phyloP scores from a whole-genome alignment of 2,329 filamentous ascomycete species.

The Fonsecaea pedrosoi region DNA sequence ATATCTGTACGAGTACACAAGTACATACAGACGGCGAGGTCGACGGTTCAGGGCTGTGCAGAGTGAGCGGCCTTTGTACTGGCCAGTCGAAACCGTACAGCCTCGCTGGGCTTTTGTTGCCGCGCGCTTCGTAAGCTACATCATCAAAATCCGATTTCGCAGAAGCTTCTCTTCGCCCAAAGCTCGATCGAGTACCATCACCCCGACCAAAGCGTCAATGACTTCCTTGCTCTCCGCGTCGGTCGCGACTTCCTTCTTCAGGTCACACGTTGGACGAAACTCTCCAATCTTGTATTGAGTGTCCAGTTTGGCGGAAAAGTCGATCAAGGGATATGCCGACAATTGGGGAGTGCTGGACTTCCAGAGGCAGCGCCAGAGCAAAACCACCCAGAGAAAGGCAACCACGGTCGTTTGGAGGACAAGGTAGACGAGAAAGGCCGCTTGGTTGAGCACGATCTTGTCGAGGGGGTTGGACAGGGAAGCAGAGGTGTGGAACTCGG shows the following conservation, averaged over 20 bases:
- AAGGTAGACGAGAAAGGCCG: constrained; percentile 3
- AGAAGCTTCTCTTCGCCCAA: too few species aligned
- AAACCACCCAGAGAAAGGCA: neutral
- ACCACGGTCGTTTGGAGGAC: neutral
- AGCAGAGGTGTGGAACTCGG: constrained; percentile 7
- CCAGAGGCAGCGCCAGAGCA: constrained; percentile 2
- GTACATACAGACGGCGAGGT: constrained; percentile 3
- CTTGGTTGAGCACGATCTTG: neutral
- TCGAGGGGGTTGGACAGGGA: neutral
- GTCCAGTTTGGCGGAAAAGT: constrained; percentile 10
- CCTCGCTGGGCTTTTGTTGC: neutral
- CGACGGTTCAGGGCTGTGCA: constrained; percentile 4
- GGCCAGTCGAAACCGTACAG: neutral
- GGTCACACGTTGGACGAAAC: too few species aligned
- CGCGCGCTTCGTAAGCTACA: too few species aligned
- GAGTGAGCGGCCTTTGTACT: neutral
- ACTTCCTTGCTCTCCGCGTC: too few species aligned
- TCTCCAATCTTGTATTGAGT: too few species aligned
- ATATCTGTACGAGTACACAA: constrained; percentile 5
- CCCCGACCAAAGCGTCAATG: too few species aligned
- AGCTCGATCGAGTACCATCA: too few species aligned
- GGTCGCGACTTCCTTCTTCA: too few species aligned
- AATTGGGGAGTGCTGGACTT: neutral
- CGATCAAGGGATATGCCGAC: constrained; percentile 5
- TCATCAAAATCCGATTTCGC: too few species aligned